Evolutionary conservation across 352 stramenopile genomes (phyloP), one percentile per base, ranked within the genome.

Genomic region (Phytophthora citrophthora): DNA sequence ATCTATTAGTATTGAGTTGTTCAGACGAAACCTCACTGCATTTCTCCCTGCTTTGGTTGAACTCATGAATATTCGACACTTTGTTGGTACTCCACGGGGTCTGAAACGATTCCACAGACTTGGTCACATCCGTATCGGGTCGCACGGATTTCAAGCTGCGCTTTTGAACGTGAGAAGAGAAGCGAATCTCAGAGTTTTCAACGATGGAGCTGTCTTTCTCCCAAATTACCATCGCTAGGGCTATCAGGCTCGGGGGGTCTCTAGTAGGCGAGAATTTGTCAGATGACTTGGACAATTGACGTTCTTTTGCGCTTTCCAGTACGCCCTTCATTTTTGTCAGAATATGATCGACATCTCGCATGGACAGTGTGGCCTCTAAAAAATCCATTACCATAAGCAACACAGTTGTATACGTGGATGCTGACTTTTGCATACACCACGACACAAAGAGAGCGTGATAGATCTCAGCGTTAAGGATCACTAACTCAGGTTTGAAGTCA

Each of bases 371-470:
- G 16, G 48, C 53, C 38, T 74, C 48, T 13, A 53, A 18, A 1
- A 71, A 61, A 38, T 74, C 60, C 24, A 67, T 57, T 9, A 54
- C 11, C 32, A 71, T 68, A 16, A 77, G 36, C n/a, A 67, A 11
- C 11, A 54, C 41, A 7, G 55, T 78, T 24, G 57, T 61, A 29
- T 64, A 69, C 10, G 11, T 43, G 1, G 70, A 70, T 1, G 7
- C 47, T 9, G 65, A 55, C 40, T 41, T 48, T 12, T 75, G 54
- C 61, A 72, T 67, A 46, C 70, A 78, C 51, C 56, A 64, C 0
- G 56, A 69, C 3, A 74, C 47, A 23, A 66, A 77, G 1, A 77
- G 31, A 4, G 61, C 39, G 50, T 74, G 64, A 41, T 61, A 71
- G 29, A 72, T 47, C 47, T 77, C 55, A 13, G 47, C 53, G 16